Evolutionary conservation across 495 filamentous ascomycete genomes (phyloP), one percentile per base, ranked within the genome.

Genomic region (Penicillium waksmanii): DNA sequence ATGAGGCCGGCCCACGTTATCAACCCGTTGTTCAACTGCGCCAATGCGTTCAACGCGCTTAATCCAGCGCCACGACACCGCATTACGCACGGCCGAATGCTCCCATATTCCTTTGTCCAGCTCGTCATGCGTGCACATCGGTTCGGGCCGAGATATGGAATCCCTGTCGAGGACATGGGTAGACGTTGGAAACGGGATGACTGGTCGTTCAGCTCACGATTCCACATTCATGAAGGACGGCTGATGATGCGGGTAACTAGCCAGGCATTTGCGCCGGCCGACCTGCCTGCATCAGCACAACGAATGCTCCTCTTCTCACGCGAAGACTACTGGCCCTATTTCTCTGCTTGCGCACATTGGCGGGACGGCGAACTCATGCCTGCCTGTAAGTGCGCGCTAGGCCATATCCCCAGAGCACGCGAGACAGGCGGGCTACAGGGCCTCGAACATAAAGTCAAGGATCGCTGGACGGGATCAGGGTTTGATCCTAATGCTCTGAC

Each of bases 311-410:
- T 87, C 18, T 84, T 81, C 70, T 78, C 76, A 19, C 77, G 82
- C 36, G 80, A 84, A 35, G 82, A 87, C 63, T 86, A 84, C 73
- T 80, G 75, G 67, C 84, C 84, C 0, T 85, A 79, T 61, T 86
- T 85, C 77, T 80, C 77, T 9, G 77, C 72, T 3, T 87, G 84
- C 66, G 77, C 81, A 19, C 84, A 87, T 68, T 86, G 84, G 84
- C 74, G 77, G 21, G 79, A 85, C 60, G 84, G 84, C 54, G 79
- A 81, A 42, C 72, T 87, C 9, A 84, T 85, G 80, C 66, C 75
- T 33, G 58, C 79, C 40, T 84, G 81, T 61, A 86, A 86, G 67
- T 87, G 84, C 66, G 82, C 83, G 2, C 68, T 86, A n/a, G 64
- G 63, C 11, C 84, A 86, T 58, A 79, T 87, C 27, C 84, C 82